phyloP scores from a whole-genome alignment of 306 rosid species.

The Quercus gilva region DNA sequence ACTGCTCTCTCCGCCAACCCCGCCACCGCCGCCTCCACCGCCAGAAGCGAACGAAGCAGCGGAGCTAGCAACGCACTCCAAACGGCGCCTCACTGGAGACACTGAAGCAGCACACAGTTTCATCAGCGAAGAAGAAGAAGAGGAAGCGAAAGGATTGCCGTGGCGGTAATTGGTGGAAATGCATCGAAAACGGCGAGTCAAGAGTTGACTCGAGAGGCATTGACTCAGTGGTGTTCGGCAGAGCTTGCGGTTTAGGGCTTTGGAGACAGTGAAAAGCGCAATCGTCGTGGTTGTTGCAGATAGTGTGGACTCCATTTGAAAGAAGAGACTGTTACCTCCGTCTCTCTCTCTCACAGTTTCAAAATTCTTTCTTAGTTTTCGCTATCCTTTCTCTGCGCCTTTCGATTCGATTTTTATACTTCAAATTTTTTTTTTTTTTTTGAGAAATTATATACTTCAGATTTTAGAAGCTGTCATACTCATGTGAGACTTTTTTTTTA shows the following conservation, averaged over 20 bases:
- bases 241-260: constrained; percentile 49
- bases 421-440: too few species aligned
- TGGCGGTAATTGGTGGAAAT: constrained; percentile 1
- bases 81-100: constrained; percentile 31
- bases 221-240: constrained; percentile 21
- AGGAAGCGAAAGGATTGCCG: constrained; percentile 20
- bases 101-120: constrained; percentile 23
- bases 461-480: too few species aligned
- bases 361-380: too few species aligned
- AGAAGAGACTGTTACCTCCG: too few species aligned
- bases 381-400: too few species aligned
- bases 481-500: too few species aligned
- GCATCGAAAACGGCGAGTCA: constrained; percentile 41
- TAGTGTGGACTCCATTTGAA: constrained; percentile 65
- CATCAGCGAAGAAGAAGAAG: constrained; percentile 30
- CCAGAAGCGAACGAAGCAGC: constrained; percentile 56
- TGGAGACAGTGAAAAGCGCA: constrained; percentile 41
- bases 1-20: constrained; percentile 38
- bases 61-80: constrained; percentile 53
- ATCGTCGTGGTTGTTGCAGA: constrained; percentile 40
- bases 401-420: too few species aligned
- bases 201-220: constrained; percentile 26
- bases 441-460: too few species aligned
- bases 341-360: too few species aligned
- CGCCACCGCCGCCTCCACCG: constrained; percentile 49